Evolutionary conservation across 2,329 filamentous ascomycete genomes (phyloP), one percentile per base, ranked within the genome.

Genomic region (Ophiostoma tasmaniense): DNA sequence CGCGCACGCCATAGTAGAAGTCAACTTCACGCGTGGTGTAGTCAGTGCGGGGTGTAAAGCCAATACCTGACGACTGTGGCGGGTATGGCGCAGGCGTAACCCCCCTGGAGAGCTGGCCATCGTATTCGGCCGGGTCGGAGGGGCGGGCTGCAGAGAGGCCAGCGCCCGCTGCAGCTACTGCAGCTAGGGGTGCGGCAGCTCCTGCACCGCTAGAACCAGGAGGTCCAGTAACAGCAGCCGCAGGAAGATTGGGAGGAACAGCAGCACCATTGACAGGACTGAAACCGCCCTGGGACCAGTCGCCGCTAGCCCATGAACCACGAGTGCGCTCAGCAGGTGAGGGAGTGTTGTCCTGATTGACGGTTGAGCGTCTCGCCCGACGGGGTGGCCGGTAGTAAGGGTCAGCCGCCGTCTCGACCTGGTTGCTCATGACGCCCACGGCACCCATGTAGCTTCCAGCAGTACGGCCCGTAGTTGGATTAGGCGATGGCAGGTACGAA

Each of bases 1-100:
- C 95, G 42, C 95, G 88, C 22, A 96, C 90, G 11, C 93, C 91
- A 75, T 99, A 98, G 79, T 98, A 98, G 75, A 97, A 97, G 77
- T 99, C 95, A 0, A 96, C 92, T 78, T 99, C 95, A 69, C 95
- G 89, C 0, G 94, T 95, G 1, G 93, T 90, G 76, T 98, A 98
- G 76, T 99, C 94, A 1, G 90, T 89, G 64, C 87, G 84, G 28
- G 87, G 88, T 1, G 82, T 80, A 45, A 85, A 81, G 42, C 84
- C 77, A 69, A 79, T 77, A 37, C 78, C 71, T 62, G 78, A 73
- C 78, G 71, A 62, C 76, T 73, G 64, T 17, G 64, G 33, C 2
- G 64, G 33, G 68, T 78, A 76, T 1, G 80, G 80, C 1, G 80
- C 80, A 2, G 83, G 81, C 2, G 83, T 83, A 14, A 77, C 77